phyloP scores from a whole-genome alignment of 108 stramenopile genomes.

The Chaetoceros muelleri region DNA sequence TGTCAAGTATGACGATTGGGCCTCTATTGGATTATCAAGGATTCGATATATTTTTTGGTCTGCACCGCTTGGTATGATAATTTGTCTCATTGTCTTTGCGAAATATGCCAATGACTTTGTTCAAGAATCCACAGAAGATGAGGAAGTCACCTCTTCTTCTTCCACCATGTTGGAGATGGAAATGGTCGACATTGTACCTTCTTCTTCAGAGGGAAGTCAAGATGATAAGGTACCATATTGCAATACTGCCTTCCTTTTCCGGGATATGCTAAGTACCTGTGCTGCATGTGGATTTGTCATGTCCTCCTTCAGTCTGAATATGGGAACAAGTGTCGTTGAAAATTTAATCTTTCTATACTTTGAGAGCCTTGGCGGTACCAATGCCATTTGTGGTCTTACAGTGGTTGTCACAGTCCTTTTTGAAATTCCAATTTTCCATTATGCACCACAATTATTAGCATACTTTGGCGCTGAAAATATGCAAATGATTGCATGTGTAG shows the following conservation, averaged over 20 bases:
- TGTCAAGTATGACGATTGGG: conserved; percentile 27
- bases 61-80: conserved; percentile 3
- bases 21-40: conserved; percentile 34
- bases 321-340: conserved; percentile 44
- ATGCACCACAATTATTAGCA: conserved; percentile 28
- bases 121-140: conserved; percentile 2
- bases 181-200: neutral
- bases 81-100: neutral
- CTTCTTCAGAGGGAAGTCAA: conserved; percentile 2
- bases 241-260: conserved; percentile 2
- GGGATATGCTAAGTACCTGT: neutral
- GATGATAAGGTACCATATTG: conserved; percentile 19
- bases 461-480: conserved; percentile 21
- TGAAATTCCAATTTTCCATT: conserved; percentile 55
- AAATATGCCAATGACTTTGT: neutral
- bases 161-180: neutral
- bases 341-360: conserved; percentile 51
- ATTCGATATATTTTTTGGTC: conserved; percentile 23
- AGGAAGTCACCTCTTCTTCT: too few relatives aligned
- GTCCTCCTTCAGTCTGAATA: conserved; percentile 24
- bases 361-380: conserved; percentile 34
- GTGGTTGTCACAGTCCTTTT: conserved; percentile 52
- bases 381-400: conserved; percentile 11
- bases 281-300: neutral
- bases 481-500: conserved; percentile 26